Base-by-base conservation (phyloP, 2,329 filamentous ascomycete species). In the Gyromitra esculenta region DNA sequence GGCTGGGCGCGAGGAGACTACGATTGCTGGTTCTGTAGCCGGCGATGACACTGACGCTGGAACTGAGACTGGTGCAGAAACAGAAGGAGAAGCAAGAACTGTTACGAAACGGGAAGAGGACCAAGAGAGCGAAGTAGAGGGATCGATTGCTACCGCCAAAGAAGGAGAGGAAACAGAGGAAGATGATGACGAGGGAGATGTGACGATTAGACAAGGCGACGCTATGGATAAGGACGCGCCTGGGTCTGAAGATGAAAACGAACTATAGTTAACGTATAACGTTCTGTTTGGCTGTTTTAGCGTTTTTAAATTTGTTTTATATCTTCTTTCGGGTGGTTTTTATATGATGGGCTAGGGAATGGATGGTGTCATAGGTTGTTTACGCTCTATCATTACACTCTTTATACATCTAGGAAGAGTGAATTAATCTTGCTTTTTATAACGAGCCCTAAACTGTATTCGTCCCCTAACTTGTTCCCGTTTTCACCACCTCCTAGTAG, bases 191-290 rank as follows among this genome's bases (percentile, higher is more conserved):
- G 87, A 65, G n/a, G 65, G 68, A 8, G 57, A 66, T 62, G 64
- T 54, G 21, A 63, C 68, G 11, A 59, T 59, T 54, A 71, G 54
- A 15, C 68, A 43, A 5, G 41, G 45, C 6, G 59, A 41, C 21
- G 73, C 37, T 39, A 39, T 67, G 62, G 48, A 88, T 78, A 89
- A 88, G 1, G 88, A 88, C 75, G 90, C 88, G 0, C 25, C 25
- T 31, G 89, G 89, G 56, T 84, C 86, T 2, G 85, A 86, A 68
- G 84, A 77, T 54, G 73, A 64, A 54, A 63, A 75, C 4, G 66
- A 60, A 83, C 83, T 75, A 82, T 25, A 65, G 56, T 21, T 52
- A 31, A 62, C 52, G 41, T 66, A 45, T 66, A 48, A 52, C 50
- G 31, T 41, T 57, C 68, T 59, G 31, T 67, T 41, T 67, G 3